Base-by-base conservation (phyloP, 2,329 filamentous ascomycete genomes). In the Cordyceps tenuipes region DNA sequence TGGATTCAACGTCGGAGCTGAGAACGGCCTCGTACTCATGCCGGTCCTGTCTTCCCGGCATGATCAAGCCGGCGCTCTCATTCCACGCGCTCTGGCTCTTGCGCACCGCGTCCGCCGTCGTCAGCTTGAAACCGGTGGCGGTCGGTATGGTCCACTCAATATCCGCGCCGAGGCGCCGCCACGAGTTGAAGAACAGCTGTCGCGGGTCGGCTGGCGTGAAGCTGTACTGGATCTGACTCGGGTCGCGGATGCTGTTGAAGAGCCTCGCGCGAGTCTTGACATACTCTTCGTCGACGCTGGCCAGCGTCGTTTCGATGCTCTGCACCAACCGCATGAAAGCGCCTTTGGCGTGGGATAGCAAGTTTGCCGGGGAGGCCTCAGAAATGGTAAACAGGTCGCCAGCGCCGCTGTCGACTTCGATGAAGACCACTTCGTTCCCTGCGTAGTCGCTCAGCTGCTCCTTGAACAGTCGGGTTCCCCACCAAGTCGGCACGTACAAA, bases 181-280 rank as follows among this genome's bases (percentile, higher is more conserved):
- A 79, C 5, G 75, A 77, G 63, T 78, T 78, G 68, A 78, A 75
- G 12, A 71, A 71, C 44, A 78, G 68, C 46, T 72, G 68, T 54
- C 72, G 68, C 2, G 73, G 71, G 50, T 72, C 69, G n/a, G 73
- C 68, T 26, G 75, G 73, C 60, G 77, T 74, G 59, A 75, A 71
- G 19, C 71, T 69, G 23, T 77, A 68, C 15, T 75, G 75, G 39
- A 77, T 64, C 41, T 67, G 65, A 9, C 75, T 73, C 46, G 75
- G 75, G 64, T 78, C 76, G 10, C 71, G 66, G 19, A 59, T 2
- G 69, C 68, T 13, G 69, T 68, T 46, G 66, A 68, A 54, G 76
- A 71, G 65, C 76, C 69, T 23, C 70, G 70, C 6, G 73, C 71
- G 13, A 76, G 73, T 59, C 62, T 68, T 34, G 64, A 81, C 68